Percentiles rank a stretch among this genome's conserved stretches.
These are phyloP conservation scores for Scutellaria baicalensis DNA, from an alignment of 257 asterid species.

Conservation along the genomic window DNA sequence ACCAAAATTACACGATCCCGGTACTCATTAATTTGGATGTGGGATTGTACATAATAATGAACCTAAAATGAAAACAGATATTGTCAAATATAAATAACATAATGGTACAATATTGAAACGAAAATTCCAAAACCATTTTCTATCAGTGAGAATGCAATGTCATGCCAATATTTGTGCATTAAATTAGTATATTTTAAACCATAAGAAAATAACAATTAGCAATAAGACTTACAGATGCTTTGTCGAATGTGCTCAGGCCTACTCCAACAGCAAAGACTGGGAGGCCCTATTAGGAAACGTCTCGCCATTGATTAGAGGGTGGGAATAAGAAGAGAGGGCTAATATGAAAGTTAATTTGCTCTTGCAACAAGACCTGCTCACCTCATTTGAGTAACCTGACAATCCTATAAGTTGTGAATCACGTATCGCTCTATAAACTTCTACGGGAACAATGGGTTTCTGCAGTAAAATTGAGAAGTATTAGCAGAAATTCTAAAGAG, in stretches of 20 bases:
- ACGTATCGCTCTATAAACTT: slow-evolving; percentile 52
- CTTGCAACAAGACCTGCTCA: slow-evolving; percentile 15
- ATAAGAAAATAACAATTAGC: not conserved
- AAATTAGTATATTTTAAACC: not conserved
- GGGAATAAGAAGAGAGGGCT: not conserved
- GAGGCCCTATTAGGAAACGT: slow-evolving; percentile 31
- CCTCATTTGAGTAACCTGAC: slow-evolving; percentile 67
- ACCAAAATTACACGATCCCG: slow-evolving; percentile 65
- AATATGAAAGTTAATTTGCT: not conserved
- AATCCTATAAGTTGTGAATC: slow-evolving; percentile 66
- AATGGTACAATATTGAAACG: not conserved
- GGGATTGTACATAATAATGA: slow-evolving; percentile 64
- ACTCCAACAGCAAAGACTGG: slow-evolving; percentile 58
- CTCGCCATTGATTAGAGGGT: not conserved
- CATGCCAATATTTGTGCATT: too few species aligned
- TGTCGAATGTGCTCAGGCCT: slow-evolving; percentile 53
- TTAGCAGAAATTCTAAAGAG: not conserved
- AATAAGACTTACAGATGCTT: slow-evolving; percentile 45
- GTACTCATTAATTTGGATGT: slow-evolving; percentile 69
- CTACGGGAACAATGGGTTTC: slow-evolving; percentile 58
- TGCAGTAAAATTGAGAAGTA: slow-evolving; percentile 13
- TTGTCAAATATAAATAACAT: not conserved
- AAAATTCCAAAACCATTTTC: too few species aligned
- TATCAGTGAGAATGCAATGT: too few species aligned
- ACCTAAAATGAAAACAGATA: slow-evolving; percentile 28